Percentiles rank a stretch among this genome's conserved stretches.
Conservation (phyloP, 768 basidiomycete species). For the Naganishia antarctica region DNA sequence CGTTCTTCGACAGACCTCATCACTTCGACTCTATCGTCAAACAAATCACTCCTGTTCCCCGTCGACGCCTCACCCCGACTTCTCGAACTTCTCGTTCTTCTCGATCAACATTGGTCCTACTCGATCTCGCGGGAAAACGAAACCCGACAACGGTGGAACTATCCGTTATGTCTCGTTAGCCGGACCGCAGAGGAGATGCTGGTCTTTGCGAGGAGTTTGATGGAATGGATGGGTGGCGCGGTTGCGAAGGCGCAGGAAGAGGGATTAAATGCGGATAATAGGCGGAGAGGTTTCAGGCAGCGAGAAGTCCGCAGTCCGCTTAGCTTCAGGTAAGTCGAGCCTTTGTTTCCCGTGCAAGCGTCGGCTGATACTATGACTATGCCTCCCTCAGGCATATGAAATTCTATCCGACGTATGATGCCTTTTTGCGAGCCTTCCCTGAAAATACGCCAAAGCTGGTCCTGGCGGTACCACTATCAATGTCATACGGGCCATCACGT, state of each 20-base stretch:
- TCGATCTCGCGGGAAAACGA: slow-evolving; percentile 50
- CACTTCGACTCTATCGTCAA: slow-evolving; percentile 74
- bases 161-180: slow-evolving; percentile 87
- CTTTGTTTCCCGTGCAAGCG: neutral
- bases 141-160: slow-evolving; percentile 41
- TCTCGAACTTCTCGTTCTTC: slow-evolving; percentile 85
- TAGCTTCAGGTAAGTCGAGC: slow-evolving; percentile 67
- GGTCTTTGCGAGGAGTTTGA: slow-evolving; percentile 89
- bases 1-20: slow-evolving; percentile 72
- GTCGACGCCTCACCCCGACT: slow-evolving; percentile 92
- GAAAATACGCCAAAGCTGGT: slow-evolving; percentile 88
- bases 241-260: slow-evolving; percentile 73
- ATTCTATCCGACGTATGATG: slow-evolving; percentile 77
- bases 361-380: neutral
- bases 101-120: slow-evolving; percentile 97
- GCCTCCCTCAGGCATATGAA: slow-evolving; percentile 67
- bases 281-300: slow-evolving; percentile 9
- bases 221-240: slow-evolving; percentile 97
- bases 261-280: slow-evolving; percentile 59
- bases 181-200: slow-evolving; percentile 88
- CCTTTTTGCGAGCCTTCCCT: slow-evolving; percentile 73
- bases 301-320: slow-evolving; percentile 62
- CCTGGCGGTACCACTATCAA: slow-evolving; percentile 82
- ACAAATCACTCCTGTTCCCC: slow-evolving; percentile 73
- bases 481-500: slow-evolving; percentile 88